These are phyloP conservation scores for Lunasporangiospora selenospora DNA, from an alignment of 192 early-diverging fungal species.

Conservation along the genomic window DNA sequence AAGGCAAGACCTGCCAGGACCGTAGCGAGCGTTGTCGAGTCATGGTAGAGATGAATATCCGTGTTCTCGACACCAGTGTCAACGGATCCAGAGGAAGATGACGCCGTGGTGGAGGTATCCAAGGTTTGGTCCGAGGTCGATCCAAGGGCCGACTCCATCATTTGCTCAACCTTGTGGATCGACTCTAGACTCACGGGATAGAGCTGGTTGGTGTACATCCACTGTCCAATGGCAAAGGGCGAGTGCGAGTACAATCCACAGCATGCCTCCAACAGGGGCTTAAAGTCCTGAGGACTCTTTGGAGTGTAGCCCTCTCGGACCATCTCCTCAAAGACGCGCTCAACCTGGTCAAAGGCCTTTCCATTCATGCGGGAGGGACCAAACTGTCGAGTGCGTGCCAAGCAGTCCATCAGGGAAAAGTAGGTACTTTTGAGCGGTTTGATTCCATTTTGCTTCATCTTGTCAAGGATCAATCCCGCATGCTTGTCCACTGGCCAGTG, in stretches of 20 bases:
- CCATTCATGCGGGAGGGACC: slow-evolving; percentile 12
- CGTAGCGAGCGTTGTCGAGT: slow-evolving; percentile 18
- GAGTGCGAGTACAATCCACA: slow-evolving; percentile 36
- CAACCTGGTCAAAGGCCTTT: not conserved
- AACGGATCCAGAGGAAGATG: no score
- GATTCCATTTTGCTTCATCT: slow-evolving; percentile 19
- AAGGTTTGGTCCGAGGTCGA: not conserved
- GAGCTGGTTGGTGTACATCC: slow-evolving; percentile 44
- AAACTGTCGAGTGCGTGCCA: slow-evolving; percentile 29
- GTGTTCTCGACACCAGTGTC: no score
- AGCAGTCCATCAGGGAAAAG: slow-evolving; percentile 22
- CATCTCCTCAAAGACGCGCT: slow-evolving; percentile 37
- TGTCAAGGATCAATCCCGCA: not conserved
- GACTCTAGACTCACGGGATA: slow-evolving; percentile 9
- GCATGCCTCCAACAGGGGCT: slow-evolving; percentile 27
- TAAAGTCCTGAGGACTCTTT: slow-evolving; percentile 18
- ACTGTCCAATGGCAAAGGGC: slow-evolving; percentile 28
- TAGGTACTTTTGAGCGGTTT: slow-evolving; percentile 23
- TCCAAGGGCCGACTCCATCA: slow-evolving; percentile 16
- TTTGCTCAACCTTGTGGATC: slow-evolving; percentile 14
- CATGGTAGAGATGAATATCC: slow-evolving; percentile 10
- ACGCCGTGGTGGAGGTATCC: not conserved
- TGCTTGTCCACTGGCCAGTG: slow-evolving; percentile 8
- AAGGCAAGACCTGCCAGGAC: slow-evolving; percentile 32
- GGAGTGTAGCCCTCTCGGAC: slow-evolving; percentile 13